phyloP scores from a whole-genome alignment of 75 land plant genomes.

The Pinus albicaulis region DNA sequence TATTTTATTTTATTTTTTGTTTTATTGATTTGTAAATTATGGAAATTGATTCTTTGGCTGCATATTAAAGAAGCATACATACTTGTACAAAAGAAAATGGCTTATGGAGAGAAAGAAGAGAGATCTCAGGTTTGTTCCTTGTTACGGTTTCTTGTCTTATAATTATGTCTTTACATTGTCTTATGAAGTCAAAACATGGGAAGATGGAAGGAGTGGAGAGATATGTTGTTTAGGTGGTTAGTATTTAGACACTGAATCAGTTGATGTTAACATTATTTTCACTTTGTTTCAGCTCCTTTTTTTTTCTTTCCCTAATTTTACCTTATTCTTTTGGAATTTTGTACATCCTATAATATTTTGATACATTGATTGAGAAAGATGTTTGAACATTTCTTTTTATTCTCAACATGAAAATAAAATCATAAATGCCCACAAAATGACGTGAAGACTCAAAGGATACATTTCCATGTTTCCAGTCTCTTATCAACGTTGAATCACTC shows the following conservation, averaged over 20 bases:
- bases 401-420: neutral
- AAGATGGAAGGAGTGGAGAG: neutral
- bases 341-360: neutral
- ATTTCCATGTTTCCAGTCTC: too few species aligned
- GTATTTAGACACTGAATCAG: neutral
- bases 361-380: neutral
- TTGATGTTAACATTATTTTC: neutral
- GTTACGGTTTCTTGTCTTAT: neutral
- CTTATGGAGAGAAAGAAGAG: constrained; percentile 76
- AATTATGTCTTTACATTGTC: neutral
- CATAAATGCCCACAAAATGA: neutral
- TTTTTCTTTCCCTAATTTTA: neutral
- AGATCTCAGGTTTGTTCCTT: constrained; percentile 60
- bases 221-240: neutral
- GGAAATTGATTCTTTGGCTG: neutral
- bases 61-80: constrained; percentile 70
- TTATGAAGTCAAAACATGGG: neutral
- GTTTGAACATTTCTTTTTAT: neutral
- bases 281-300: too few species aligned
- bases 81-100: constrained; percentile 82
- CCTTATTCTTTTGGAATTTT: neutral
- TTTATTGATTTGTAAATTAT: neutral
- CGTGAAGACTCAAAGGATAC: too few species aligned
- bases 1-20: neutral
- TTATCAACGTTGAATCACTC: too few species aligned